These are phyloP conservation scores for Vicia villosa DNA, from an alignment of 306 rosid genomes.

Conservation along the genomic window DNA sequence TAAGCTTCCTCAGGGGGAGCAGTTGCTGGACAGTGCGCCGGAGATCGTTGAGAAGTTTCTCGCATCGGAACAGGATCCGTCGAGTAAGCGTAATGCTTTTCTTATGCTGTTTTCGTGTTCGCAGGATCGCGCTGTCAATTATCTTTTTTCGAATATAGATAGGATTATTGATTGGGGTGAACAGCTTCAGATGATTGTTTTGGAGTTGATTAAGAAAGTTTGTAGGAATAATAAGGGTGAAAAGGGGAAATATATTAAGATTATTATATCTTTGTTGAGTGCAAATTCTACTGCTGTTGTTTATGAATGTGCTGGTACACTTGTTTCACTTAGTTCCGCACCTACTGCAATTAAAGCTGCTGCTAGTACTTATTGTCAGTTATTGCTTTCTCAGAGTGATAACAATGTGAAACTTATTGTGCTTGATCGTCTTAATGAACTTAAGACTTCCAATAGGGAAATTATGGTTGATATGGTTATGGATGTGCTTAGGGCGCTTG, in stretches of 20 bases:
- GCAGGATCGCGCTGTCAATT: conserved; percentile 82
- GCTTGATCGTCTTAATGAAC: conserved; percentile 82
- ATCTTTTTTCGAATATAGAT: conserved; percentile 66
- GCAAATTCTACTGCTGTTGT: conserved; percentile 81
- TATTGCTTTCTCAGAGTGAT: conserved; percentile 89
- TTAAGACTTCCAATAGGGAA: conserved; percentile 74
- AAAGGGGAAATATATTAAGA: conserved; percentile 87
- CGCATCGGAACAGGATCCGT: conserved; percentile 72
- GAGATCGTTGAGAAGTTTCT: conserved; percentile 83
- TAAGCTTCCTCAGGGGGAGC: conserved; percentile 86
- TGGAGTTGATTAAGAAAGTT: conserved; percentile 87
- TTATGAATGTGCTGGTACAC: conserved; percentile 91
- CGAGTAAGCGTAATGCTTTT: conserved; percentile 88
- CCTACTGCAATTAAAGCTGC: conserved; percentile 94
- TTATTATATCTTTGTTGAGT: conserved; percentile 69
- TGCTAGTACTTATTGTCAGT: conserved; percentile 74
- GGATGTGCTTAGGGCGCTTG: conserved; percentile 91
- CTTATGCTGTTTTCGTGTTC: conserved; percentile 91
- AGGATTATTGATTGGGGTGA: conserved; percentile 82
- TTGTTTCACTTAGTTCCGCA: conserved; percentile 85
- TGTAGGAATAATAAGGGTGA: conserved; percentile 76
- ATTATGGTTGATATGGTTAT: conserved; percentile 89
- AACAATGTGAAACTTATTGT: conserved; percentile 93
- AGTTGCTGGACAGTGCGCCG: conserved; percentile 72
- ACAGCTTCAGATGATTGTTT: conserved; percentile 86